phyloP scores from a whole-genome alignment of 2,329 filamentous ascomycete species.

The Neofusicoccum umdonicola region DNA sequence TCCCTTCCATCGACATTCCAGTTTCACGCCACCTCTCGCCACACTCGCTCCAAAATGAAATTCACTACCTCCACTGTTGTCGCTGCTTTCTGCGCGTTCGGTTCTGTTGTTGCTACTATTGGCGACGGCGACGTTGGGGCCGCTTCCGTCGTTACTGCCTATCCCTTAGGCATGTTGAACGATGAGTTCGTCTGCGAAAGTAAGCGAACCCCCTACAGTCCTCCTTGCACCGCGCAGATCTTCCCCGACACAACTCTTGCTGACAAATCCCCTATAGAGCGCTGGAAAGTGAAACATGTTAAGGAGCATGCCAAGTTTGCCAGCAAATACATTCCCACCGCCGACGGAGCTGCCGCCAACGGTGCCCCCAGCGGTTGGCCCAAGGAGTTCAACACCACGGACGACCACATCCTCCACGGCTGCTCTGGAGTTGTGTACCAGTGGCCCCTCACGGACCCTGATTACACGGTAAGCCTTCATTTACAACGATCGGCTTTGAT shows the following conservation, averaged over 20 bases:
- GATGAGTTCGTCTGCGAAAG: background rate
- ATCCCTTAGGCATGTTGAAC: background rate
- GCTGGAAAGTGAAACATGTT: background rate
- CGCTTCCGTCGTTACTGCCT: background rate
- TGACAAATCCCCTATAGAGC: background rate
- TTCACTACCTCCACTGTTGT: background rate
- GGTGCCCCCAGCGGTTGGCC: slow-evolving; percentile 23
- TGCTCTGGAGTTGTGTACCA: background rate
- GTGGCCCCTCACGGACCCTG: background rate
- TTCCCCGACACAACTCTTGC: background rate
- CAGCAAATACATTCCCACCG: background rate
- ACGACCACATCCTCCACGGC: background rate
- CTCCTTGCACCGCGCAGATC: background rate
- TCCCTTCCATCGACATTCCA: too few species aligned
- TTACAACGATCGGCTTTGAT: too few species aligned
- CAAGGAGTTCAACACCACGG: background rate
- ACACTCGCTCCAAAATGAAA: background rate
- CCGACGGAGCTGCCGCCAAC: background rate
- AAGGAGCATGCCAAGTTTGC: background rate
- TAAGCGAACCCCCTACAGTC: background rate
- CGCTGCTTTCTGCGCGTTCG: background rate
- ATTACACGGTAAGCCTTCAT: background rate
- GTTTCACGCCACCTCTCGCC: background rate
- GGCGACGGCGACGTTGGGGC: background rate
- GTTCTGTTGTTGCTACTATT: background rate